phyloP scores from a whole-genome alignment of 345 rosid genomes.

The Streptanthus diversifolius region DNA sequence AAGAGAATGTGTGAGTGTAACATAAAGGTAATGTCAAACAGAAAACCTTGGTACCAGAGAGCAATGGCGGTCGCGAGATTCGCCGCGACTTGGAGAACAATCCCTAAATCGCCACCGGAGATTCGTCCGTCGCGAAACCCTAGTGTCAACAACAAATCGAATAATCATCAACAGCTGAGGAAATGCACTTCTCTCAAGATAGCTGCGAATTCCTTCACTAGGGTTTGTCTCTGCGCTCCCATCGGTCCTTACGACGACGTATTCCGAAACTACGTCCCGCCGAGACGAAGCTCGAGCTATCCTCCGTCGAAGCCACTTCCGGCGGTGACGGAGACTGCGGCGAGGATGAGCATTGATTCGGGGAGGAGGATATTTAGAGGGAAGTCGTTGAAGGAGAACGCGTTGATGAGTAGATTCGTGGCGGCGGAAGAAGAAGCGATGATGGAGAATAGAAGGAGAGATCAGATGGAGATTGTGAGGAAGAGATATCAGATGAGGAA shows the following conservation, averaged over 20 bases:
- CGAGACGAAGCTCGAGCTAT: constrained; percentile 82
- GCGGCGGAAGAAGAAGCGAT: constrained; percentile 86
- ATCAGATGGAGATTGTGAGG: constrained; percentile 82
- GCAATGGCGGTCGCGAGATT: constrained; percentile 71
- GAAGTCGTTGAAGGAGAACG: constrained; percentile 81
- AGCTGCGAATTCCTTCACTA: constrained; percentile 66
- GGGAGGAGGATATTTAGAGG: constrained; percentile 79
- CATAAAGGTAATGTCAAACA: constrained; percentile 31
- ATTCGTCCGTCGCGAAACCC: constrained; percentile 34
- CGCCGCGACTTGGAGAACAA: constrained; percentile 51
- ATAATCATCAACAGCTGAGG: constrained; percentile 43
- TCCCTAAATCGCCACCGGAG: constrained; percentile 42
- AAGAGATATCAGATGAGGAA: constrained; percentile 54
- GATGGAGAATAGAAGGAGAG: constrained; percentile 75
- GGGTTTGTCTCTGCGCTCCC: constrained; percentile 89
- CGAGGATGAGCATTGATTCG: constrained; percentile 46
- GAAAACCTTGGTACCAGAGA: constrained; percentile 95
- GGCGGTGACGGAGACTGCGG: constrained; percentile 14
- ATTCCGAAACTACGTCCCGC: constrained; percentile 65
- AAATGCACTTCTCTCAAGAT: constrained; percentile 72
- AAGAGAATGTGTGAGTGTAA: constrained; percentile 24
- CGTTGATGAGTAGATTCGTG: constrained; percentile 88
- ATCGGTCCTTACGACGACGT: constrained; percentile 88
- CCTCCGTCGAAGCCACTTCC: constrained; percentile 63
- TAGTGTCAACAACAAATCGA: constrained; percentile 47